Evolutionary conservation across 106 monocot genomes (phyloP).

Genomic region (Acanthochlamys bracteata): DNA sequence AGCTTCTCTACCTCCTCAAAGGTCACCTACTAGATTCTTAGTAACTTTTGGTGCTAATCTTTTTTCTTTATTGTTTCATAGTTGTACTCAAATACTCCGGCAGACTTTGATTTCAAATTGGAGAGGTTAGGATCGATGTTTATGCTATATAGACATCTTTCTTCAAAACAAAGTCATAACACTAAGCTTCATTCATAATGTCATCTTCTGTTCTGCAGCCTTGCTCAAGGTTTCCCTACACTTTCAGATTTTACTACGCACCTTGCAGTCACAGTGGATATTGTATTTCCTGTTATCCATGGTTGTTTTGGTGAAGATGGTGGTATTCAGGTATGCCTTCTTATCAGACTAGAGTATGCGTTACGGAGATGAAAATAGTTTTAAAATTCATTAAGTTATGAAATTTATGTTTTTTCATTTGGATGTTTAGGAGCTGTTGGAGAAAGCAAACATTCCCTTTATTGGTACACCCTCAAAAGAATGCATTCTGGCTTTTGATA

Average conservation of each 20-base stretch:
- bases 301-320: slow-evolving; percentile 95
- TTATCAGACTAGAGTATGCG: neutral
- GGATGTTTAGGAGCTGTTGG: slow-evolving; percentile 59
- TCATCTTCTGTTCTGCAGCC: slow-evolving; percentile 31
- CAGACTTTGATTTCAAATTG: slow-evolving; percentile 97
- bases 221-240: slow-evolving; percentile 69
- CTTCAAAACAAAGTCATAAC: neutral
- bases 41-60: neutral
- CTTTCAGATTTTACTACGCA: slow-evolving; percentile 64
- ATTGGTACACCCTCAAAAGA: slow-evolving; percentile 69
- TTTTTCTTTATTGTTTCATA: slow-evolving; percentile 12
- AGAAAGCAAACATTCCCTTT: slow-evolving; percentile 84
- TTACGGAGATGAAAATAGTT: neutral
- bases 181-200: neutral
- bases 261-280: slow-evolving; percentile 62
- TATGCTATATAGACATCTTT: neutral
- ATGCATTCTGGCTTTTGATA: slow-evolving; percentile 80
- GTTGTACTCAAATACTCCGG: slow-evolving; percentile 90
- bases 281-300: slow-evolving; percentile 94
- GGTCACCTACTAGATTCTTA: no score
- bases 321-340: slow-evolving; percentile 68
- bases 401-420: neutral
- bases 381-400: no score
- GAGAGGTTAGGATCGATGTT: slow-evolving; percentile 48
- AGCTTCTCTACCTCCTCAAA: no score